A percentile compares a stretch with the other conserved stretches of the same genome.
phyloP scores from a whole-genome alignment of 371 early-diverging fungal genomes.

The Dinochytrium kinnereticum region DNA sequence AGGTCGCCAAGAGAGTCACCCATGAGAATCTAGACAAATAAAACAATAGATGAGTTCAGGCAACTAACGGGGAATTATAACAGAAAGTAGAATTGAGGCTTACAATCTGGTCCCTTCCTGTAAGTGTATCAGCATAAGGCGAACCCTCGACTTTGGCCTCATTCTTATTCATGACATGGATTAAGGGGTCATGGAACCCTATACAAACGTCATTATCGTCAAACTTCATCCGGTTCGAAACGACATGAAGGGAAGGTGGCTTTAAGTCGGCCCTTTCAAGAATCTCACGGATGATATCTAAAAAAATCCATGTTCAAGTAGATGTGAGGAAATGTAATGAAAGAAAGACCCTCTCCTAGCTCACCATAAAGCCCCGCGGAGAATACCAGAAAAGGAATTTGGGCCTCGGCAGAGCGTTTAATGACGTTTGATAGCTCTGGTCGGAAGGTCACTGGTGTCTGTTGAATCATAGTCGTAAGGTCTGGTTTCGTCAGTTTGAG shows the following conservation, averaged over 20 bases:
- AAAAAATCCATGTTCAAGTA: background rate
- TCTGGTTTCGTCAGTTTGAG: conserved; percentile 59
- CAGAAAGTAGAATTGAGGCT: conserved; percentile 8
- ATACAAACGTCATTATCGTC: conserved; percentile 57
- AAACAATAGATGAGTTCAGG: background rate
- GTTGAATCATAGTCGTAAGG: conserved; percentile 60
- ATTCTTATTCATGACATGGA: conserved; percentile 80
- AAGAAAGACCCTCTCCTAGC: background rate
- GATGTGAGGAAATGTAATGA: conserved; percentile 1
- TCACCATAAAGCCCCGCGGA: conserved; percentile 72
- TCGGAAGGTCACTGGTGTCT: conserved; percentile 60
- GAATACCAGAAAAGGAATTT: conserved; percentile 73
- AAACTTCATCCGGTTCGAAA: conserved; percentile 76
- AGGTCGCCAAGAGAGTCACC: conserved; percentile 80
- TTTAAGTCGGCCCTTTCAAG: conserved; percentile 49
- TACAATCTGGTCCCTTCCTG: conserved; percentile 10
- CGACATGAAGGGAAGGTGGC: conserved; percentile 68
- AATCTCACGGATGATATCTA: conserved; percentile 70
- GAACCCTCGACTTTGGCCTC: conserved; percentile 56
- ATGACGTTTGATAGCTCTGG: conserved; percentile 56
- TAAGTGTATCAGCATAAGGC: conserved; percentile 27
- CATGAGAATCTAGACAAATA: conserved; percentile 56
- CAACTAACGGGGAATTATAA: background rate
- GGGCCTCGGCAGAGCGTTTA: conserved; percentile 36
- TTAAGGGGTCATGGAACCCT: conserved; percentile 68